A percentile compares a stretch with the other conserved stretches of the same genome.
These are phyloP conservation scores for Zymoseptoria pseudotritici DNA, from an alignment of 2,329 filamentous ascomycete species.

Conservation along the genomic window DNA sequence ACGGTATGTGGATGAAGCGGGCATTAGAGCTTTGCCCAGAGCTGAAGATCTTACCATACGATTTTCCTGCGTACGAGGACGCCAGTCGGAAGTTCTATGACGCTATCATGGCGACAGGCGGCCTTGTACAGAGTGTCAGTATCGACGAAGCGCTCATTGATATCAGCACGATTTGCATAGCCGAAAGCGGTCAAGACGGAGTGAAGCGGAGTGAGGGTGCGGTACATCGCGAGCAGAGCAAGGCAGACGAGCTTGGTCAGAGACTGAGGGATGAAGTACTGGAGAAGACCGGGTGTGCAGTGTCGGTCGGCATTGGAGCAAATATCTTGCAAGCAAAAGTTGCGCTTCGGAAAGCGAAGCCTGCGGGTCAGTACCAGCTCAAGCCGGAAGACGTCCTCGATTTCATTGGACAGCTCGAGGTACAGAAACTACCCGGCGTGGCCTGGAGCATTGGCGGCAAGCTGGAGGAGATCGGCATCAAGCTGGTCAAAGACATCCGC, in stretches of 20 bases:
- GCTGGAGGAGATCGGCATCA: slow-evolving; percentile 78
- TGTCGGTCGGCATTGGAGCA: slow-evolving; percentile 84
- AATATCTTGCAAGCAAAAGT: slow-evolving; percentile 91
- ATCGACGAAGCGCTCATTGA: slow-evolving; percentile 93
- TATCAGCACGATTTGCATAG: slow-evolving; percentile 62
- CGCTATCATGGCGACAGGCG: slow-evolving; percentile 69
- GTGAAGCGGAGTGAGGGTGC: slow-evolving; percentile 58
- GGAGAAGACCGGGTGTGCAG: slow-evolving; percentile 69
- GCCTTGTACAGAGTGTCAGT: slow-evolving; percentile 88
- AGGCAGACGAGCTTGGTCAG: slow-evolving; percentile 64
- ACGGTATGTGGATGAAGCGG: slow-evolving; percentile 99
- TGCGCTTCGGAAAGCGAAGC: slow-evolving; percentile 84
- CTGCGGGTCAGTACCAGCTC: slow-evolving; percentile 84
- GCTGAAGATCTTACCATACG: slow-evolving; percentile 85
- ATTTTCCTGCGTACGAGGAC: slow-evolving; percentile 90
- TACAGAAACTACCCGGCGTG: slow-evolving; percentile 83
- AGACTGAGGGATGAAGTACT: slow-evolving; percentile 63
- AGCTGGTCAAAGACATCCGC: slow-evolving; percentile 74
- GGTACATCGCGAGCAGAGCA: slow-evolving; percentile 69
- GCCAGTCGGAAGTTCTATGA: slow-evolving; percentile 85
- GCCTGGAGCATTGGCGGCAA: slow-evolving; percentile 82
- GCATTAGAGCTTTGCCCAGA: slow-evolving; percentile 77
- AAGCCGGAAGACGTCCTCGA: slow-evolving; percentile 71
- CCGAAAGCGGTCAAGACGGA: slow-evolving; percentile 59
- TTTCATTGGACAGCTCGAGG: slow-evolving; percentile 68